These are phyloP conservation scores for Houttuynia cordata DNA, from an alignment of 164 flowering plant species.

Conservation along the genomic window DNA sequence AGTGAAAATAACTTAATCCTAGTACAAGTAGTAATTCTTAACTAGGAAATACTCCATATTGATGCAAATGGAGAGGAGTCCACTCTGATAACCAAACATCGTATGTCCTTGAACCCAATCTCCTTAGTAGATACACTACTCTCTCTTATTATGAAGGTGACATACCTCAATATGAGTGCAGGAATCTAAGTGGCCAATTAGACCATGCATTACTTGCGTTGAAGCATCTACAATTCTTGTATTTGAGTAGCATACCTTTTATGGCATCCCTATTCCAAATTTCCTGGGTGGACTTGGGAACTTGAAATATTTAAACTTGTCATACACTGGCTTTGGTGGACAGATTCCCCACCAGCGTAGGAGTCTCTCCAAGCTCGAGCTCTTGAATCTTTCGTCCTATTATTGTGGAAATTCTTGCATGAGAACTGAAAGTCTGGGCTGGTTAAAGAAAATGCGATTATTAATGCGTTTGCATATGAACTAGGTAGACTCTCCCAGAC, in stretches of 20 bases:
- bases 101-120: slow-evolving; percentile 5
- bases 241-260: slow-evolving; percentile 5
- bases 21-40: too few relatives aligned
- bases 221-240: slow-evolving; percentile 6
- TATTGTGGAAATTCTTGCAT: too few relatives aligned
- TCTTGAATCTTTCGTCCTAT: neutral
- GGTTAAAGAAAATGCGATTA: too few relatives aligned
- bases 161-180: neutral
- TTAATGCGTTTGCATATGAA: neutral
- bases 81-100: slow-evolving; percentile 1
- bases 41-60: too few relatives aligned
- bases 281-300: slow-evolving; percentile 5
- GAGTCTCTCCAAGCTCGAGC: slow-evolving; percentile 7
- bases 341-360: slow-evolving; percentile 9
- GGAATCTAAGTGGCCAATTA: slow-evolving; percentile 3
- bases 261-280: slow-evolving; percentile 2
- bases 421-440: too few relatives aligned
- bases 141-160: neutral
- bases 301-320: slow-evolving; percentile 7
- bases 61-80: slow-evolving; percentile 7
- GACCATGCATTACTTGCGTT: slow-evolving; percentile 8
- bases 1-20: too few relatives aligned
- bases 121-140: neutral
- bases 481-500: neutral
- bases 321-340: slow-evolving; percentile 3